These are phyloP conservation scores for Penicillium macrosclerotiorum DNA, from an alignment of 495 filamentous ascomycete species.

Conservation along the genomic window DNA sequence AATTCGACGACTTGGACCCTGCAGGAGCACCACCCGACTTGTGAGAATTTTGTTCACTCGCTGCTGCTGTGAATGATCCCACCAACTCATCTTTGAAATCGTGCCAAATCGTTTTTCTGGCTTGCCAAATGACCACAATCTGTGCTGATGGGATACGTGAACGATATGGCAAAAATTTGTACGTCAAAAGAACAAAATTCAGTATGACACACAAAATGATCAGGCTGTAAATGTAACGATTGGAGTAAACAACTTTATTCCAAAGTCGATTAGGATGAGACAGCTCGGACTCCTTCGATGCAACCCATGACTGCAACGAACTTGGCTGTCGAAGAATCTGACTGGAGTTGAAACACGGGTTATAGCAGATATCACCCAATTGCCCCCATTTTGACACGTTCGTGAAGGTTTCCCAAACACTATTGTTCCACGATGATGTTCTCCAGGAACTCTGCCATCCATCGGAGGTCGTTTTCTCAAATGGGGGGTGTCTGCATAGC, in stretches of 20 bases:
- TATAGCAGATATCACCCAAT: conserved; percentile 28
- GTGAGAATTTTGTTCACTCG: neutral
- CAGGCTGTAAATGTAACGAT: conserved; percentile 34
- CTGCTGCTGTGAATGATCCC: no score
- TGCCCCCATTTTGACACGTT: conserved; percentile 21
- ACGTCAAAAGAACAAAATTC: conserved; percentile 24
- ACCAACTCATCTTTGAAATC: conserved; percentile 24
- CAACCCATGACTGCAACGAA: conserved; percentile 14
- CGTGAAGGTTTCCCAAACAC: conserved; percentile 29
- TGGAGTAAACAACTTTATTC: conserved; percentile 24
- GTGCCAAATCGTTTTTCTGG: conserved; percentile 18
- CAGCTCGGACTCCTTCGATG: conserved; percentile 3
- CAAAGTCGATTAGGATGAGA: conserved; percentile 12
- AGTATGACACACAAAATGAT: conserved; percentile 25
- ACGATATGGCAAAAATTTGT: conserved; percentile 25
- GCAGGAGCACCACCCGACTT: neutral
- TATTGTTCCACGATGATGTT: conserved; percentile 28
- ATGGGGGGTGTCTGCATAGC: conserved; percentile 28
- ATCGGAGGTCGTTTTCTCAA: conserved; percentile 20
- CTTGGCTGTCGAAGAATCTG: conserved; percentile 25
- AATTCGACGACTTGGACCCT: neutral
- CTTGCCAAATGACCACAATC: conserved; percentile 23
- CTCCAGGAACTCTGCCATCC: conserved; percentile 27
- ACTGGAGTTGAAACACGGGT: conserved; percentile 34
- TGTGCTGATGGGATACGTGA: conserved; percentile 28